Conservation (phyloP, 345 rosid genomes). For the Brassica cretica region DNA sequence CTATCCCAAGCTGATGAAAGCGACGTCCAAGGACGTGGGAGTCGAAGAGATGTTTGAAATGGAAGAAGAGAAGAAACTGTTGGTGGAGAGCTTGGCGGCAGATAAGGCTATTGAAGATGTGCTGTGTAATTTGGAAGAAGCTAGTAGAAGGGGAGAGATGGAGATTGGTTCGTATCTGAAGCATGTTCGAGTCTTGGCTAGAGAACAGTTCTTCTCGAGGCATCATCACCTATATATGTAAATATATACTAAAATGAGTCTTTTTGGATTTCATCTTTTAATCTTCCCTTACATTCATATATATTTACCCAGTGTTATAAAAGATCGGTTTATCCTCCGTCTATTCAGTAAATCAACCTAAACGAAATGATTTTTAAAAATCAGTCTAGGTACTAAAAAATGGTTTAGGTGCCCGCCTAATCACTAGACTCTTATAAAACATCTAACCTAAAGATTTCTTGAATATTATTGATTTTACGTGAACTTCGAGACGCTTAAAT, state of each 20-base stretch:
- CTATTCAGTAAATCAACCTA: no score
- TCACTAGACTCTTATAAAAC: no score
- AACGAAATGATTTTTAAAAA: no score
- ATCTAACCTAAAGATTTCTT: no score
- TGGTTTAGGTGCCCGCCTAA: no score
- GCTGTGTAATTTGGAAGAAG: constrained; percentile 54
- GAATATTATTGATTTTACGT: no score
- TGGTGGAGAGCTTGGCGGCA: constrained; percentile 43
- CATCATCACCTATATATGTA: background rate
- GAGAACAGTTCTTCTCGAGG: constrained; percentile 50
- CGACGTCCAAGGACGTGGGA: background rate
- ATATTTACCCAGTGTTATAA: no score
- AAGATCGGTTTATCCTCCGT: no score
- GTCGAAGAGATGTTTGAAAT: constrained; percentile 40
- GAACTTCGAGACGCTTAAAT: no score
- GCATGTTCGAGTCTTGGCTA: constrained; percentile 63
- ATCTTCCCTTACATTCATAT: background rate
- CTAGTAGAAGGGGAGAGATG: constrained; percentile 43
- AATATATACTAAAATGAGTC: no score
- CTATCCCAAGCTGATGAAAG: constrained; percentile 21
- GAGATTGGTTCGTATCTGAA: constrained; percentile 50
- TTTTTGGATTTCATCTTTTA: background rate
- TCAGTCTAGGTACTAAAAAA: no score
- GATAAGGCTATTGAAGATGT: constrained; percentile 64
- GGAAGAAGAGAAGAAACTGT: constrained; percentile 27